These are phyloP conservation scores for Geotrichum klebahnii DNA, from an alignment of 1,139 yeast genomes.

Conservation along the genomic window DNA sequence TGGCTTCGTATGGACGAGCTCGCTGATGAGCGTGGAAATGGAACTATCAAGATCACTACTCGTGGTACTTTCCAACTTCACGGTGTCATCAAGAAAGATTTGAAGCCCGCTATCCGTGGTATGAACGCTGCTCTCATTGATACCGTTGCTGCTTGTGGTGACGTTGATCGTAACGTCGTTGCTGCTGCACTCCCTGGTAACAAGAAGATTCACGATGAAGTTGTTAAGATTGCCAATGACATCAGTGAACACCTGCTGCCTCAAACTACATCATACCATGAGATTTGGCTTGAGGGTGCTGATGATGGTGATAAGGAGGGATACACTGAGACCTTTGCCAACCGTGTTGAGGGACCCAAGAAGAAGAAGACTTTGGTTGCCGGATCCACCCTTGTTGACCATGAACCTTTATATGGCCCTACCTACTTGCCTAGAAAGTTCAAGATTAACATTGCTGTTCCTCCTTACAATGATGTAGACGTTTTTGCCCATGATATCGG, in stretches of 20 bases:
- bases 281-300: slow-evolving; percentile 90
- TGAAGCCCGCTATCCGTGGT: slow-evolving; percentile 88
- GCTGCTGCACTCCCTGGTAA: slow-evolving; percentile 82
- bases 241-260: slow-evolving; percentile 85
- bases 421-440: slow-evolving; percentile 92
- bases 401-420: slow-evolving; percentile 85
- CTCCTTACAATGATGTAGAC: slow-evolving; percentile 95
- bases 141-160: slow-evolving; percentile 97
- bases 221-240: slow-evolving; percentile 56
- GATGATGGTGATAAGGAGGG: slow-evolving; percentile 67
- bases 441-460: slow-evolving; percentile 90
- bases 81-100: slow-evolving; percentile 85
- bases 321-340: slow-evolving; percentile 67
- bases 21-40: slow-evolving; percentile 82
- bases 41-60: slow-evolving; percentile 89
- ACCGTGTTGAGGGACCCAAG: slow-evolving; percentile 71
- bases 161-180: slow-evolving; percentile 94
- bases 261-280: slow-evolving; percentile 91
- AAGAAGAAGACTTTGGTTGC: slow-evolving; percentile 84
- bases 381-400: slow-evolving; percentile 48
- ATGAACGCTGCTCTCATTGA: slow-evolving; percentile 89
- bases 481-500: slow-evolving; percentile 96
- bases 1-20: slow-evolving; percentile 83
- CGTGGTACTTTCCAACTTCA: slow-evolving; percentile 97
- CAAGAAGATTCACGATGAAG: slow-evolving; percentile 74